Percentiles rank a stretch among this genome's conserved stretches.
Conservation (phyloP, 2,329 filamentous ascomycete genomes). For the Botrytis paeoniae region DNA sequence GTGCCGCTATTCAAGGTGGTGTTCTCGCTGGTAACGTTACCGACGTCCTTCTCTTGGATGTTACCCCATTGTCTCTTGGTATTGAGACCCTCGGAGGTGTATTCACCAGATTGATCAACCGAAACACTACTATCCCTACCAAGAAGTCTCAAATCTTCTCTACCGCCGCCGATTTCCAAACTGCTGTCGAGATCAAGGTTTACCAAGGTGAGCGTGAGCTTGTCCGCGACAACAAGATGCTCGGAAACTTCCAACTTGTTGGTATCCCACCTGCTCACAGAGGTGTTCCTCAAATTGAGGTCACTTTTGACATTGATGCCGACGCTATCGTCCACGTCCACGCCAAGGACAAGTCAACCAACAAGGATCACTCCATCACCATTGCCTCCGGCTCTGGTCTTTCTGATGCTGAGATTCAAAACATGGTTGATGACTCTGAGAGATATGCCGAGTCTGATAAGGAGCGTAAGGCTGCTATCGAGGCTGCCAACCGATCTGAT, state of each 20-base stretch:
- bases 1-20: constrained; percentile 95
- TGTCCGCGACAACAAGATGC: constrained; percentile 95
- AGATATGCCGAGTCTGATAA: constrained; percentile 93
- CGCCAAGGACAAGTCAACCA: constrained; percentile 98
- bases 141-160: constrained; percentile 99
- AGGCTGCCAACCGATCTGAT: constrained; percentile 96
- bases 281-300: constrained; percentile 93
- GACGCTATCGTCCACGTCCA: constrained; percentile 97
- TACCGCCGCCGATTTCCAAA: constrained; percentile 96
- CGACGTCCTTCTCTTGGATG: constrained; percentile 91
- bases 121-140: constrained; percentile 98
- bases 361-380: constrained; percentile 99
- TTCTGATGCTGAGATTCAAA: constrained; percentile 89
- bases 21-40: constrained; percentile 96
- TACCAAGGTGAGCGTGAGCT: constrained; percentile 99
- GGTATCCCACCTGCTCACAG: constrained; percentile 95
- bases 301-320: constrained; percentile 98
- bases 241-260: constrained; percentile 99
- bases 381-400: constrained; percentile 97
- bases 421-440: constrained; percentile 97
- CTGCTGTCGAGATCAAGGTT: constrained; percentile 98
- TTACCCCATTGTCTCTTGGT: constrained; percentile 93
- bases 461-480: constrained; percentile 93
- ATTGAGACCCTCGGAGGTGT: constrained; percentile 98
- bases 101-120: constrained; percentile 97